Percentiles rank a stretch among this genome's conserved stretches.
Conservation (phyloP, 108 stramenopile species). For the Skeletonema potamos region DNA sequence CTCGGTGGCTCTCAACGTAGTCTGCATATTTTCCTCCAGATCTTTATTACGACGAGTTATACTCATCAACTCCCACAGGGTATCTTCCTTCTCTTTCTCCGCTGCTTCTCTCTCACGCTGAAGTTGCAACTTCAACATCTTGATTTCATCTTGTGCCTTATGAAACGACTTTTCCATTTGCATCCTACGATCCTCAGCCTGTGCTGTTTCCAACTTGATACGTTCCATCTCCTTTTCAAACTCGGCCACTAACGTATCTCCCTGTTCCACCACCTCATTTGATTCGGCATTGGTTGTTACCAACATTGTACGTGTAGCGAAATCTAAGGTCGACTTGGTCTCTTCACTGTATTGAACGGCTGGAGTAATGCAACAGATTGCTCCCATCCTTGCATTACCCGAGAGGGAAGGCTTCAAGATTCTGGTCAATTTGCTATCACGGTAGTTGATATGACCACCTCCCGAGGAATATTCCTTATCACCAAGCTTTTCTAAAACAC, state of each 20-base stretch:
- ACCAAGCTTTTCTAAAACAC: constrained; percentile 97
- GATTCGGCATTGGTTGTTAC: constrained; percentile 99
- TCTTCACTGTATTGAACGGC: constrained; percentile 98
- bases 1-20: neutral
- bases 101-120: neutral
- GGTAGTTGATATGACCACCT: constrained; percentile 92
- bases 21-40: neutral
- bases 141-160: constrained; percentile 29
- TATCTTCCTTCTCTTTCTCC: neutral
- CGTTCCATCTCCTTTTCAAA: constrained; percentile 46
- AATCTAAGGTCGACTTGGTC: constrained; percentile 96
- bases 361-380: constrained; percentile 92
- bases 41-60: neutral
- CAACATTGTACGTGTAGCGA: constrained; percentile 98
- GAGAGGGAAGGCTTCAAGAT: constrained; percentile 97
- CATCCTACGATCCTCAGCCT: constrained; percentile 31
- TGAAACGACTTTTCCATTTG: constrained; percentile 24
- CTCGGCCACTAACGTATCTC: constrained; percentile 24
- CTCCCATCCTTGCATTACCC: constrained; percentile 80
- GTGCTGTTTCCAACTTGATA: constrained; percentile 29
- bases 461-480: constrained; percentile 69
- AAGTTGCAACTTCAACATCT: constrained; percentile 14
- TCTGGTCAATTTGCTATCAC: constrained; percentile 98
- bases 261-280: constrained; percentile 70
- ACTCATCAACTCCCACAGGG: neutral